These are phyloP conservation scores for Groenewaldozyma tartarivorans DNA, from an alignment of 805 yeast genomes.

Conservation along the genomic window DNA sequence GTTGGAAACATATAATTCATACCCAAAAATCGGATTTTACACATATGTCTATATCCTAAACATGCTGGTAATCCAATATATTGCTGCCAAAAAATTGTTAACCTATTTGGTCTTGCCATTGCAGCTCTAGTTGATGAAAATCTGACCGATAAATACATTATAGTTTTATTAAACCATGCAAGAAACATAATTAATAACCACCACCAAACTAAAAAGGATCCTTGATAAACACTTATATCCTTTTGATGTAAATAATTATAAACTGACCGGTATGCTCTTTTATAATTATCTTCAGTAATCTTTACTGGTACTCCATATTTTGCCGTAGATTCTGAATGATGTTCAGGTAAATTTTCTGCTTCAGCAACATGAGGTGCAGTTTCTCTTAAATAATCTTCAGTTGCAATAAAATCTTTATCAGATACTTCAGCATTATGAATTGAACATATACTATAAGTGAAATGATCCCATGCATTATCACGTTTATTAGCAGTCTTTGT, in stretches of 20 bases:
- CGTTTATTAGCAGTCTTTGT: slow-evolving; percentile 15
- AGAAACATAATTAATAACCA: slow-evolving; percentile 21
- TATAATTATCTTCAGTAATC: slow-evolving; percentile 6
- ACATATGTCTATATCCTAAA: slow-evolving; percentile 26
- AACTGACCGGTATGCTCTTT: slow-evolving; percentile 7
- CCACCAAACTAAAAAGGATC: slow-evolving; percentile 23
- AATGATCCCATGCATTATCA: slow-evolving; percentile 26
- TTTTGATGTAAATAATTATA: slow-evolving; percentile 18
- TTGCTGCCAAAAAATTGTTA: slow-evolving; percentile 19
- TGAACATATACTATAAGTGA: slow-evolving; percentile 19
- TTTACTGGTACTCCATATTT: slow-evolving; percentile 7
- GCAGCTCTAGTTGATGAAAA: slow-evolving; percentile 17
- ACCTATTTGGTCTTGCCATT: slow-evolving; percentile 15
- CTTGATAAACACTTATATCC: slow-evolving; percentile 24
- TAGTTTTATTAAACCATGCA: slow-evolving; percentile 8
- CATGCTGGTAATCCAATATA: slow-evolving; percentile 30
- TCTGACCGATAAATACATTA: slow-evolving; percentile 10
- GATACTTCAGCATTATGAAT: slow-evolving; percentile 11
- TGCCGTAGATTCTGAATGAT: slow-evolving; percentile 3
- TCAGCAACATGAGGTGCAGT: slow-evolving; percentile 7
- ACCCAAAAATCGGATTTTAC: slow-evolving; percentile 16
- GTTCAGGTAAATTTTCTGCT: slow-evolving; percentile 12
- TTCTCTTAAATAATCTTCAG: slow-evolving; percentile 11
- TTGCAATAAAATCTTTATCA: slow-evolving; percentile 10
- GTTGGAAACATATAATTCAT: slow-evolving; percentile 36